Base-by-base conservation (phyloP, 768 basidiomycete species). In the Mycena rosella region DNA sequence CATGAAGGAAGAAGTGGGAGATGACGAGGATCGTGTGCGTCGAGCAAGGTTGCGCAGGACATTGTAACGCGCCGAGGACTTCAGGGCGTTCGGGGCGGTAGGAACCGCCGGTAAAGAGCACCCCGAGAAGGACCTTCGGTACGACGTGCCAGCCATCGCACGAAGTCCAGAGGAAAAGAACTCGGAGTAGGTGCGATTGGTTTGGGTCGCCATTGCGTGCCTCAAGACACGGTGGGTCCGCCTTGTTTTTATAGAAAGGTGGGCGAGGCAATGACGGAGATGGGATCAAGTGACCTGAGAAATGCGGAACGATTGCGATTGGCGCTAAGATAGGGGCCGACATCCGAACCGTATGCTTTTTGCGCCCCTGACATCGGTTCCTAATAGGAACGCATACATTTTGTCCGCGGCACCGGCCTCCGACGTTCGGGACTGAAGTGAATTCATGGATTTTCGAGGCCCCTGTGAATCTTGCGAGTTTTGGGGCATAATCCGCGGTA, bases 91-190 rank as follows among this genome's bases (percentile, higher is more conserved):
- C 27, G 54, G 26, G 17, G 66, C 24, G 11, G 70, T 6, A 36
- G 61, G 9, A 45, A 29, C 44, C 7, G 71, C 44, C 7, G 71
- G 57, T 24, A 54, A 68, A 63, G 45, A 60, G n/a, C 36, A 51
- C 61, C 38, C 49, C 34, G 56, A 66, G 30, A 24, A 61, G 18
- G 71, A 57, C 44, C 48, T 42, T 66, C 54, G 48, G 49, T 65
- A 53, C 52, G 69, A 56, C 15, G 73, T 74, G 49, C 74, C 76
- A 24, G 79, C 76, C 67, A 84, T 80, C 42, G 80, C 81, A 54
- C 80, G 81, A 49, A 85, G 80, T 10, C 85, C 85, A 47, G 83
- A 84, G 29, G 80, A 77, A 73, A 86, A 85, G 77, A 86, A 84
- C 40, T 85, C 83, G 20, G 85, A 85, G 73, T 85, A 85, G 53